Percentiles rank a stretch among this genome's conserved stretches.
Conservation (phyloP, 2,329 filamentous ascomycete species). For the Amauroascus verrucosus region DNA sequence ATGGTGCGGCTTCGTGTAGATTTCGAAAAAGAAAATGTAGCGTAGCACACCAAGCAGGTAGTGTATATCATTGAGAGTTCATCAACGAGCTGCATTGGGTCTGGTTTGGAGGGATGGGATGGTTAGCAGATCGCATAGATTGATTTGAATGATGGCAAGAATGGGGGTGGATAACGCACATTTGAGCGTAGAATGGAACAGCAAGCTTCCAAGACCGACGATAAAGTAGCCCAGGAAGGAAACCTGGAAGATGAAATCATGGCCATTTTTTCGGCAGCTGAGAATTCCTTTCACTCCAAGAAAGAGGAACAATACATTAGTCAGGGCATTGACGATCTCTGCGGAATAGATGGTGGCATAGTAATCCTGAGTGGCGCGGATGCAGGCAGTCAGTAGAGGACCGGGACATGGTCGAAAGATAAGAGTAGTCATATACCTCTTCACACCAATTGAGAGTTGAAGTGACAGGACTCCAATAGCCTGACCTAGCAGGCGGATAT, state of each 20-base stretch:
- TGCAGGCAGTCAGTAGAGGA: background rate
- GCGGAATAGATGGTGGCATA: constrained; percentile 65
- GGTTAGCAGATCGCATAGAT: background rate
- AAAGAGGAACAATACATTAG: constrained; percentile 71
- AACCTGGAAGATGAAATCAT: constrained; percentile 66
- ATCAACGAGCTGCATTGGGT: constrained; percentile 62
- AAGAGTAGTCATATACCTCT: constrained; percentile 43
- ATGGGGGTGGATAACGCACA: too few relatives aligned
- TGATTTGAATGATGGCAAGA: constrained; percentile 2
- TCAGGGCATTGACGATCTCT: constrained; percentile 70
- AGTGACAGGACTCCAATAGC: constrained; percentile 60
- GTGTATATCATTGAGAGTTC: constrained; percentile 65
- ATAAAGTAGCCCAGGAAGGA: constrained; percentile 53
- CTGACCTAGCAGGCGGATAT: constrained; percentile 41
- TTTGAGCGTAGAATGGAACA: constrained; percentile 55
- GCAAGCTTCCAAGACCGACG: constrained; percentile 52
- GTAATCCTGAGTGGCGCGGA: constrained; percentile 49
- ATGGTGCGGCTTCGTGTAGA: constrained; percentile 42
- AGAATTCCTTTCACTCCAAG: constrained; percentile 64
- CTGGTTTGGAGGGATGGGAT: constrained; percentile 27
- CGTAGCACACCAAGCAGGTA: constrained; percentile 59
- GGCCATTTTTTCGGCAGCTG: constrained; percentile 60
- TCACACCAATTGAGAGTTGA: constrained; percentile 72
- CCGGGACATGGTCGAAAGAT: background rate
- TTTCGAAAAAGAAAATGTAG: constrained; percentile 62